Conservation (phyloP, 768 basidiomycete species). For the Pulveroboletus frians region DNA sequence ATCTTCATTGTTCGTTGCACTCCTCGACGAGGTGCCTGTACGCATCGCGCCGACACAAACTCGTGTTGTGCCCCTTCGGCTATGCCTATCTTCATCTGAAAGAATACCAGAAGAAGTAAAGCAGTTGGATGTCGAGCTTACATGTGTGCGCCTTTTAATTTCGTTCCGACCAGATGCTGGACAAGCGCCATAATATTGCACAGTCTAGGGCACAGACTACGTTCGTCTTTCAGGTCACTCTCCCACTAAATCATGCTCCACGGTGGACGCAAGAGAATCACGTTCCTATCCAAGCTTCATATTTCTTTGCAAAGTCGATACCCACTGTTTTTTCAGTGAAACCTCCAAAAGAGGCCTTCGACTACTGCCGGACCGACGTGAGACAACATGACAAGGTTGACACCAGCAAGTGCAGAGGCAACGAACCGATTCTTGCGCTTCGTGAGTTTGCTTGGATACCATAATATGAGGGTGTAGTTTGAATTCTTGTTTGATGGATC, state of each 20-base stretch:
- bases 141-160: conserved; percentile 17
- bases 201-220: neutral
- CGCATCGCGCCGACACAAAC: conserved; percentile 60
- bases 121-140: conserved; percentile 37
- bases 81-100: conserved; percentile 35
- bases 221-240: conserved; percentile 29
- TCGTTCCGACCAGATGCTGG: neutral
- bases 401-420: conserved; percentile 11
- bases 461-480: neutral
- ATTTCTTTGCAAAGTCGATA: conserved; percentile 49
- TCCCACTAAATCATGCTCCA: conserved; percentile 44
- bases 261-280: conserved; percentile 36
- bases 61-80: conserved; percentile 49
- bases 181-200: neutral
- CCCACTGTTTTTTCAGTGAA: conserved; percentile 56
- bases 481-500: conserved; percentile 1
- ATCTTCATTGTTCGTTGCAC: conserved; percentile 17
- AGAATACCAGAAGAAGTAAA: conserved; percentile 33
- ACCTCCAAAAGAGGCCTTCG: conserved; percentile 43
- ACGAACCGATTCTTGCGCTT: conserved; percentile 56
- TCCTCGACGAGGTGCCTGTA: conserved; percentile 13
- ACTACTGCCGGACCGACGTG: neutral
- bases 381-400: neutral
- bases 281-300: conserved; percentile 48
- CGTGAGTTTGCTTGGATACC: conserved; percentile 37